Conservation (phyloP, 305 asterid genomes). For the Solanum hybrid region DNA sequence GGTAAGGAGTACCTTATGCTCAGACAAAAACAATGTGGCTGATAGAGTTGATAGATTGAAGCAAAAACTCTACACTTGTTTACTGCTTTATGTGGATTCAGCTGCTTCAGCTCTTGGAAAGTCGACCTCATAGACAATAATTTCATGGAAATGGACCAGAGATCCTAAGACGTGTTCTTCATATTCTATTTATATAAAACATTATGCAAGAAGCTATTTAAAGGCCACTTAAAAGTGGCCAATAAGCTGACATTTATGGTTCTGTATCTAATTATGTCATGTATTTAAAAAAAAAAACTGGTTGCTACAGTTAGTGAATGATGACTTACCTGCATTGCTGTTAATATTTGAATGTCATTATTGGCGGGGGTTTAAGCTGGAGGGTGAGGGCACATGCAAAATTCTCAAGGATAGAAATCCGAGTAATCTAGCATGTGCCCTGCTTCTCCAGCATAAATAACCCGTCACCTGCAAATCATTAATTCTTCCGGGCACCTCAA, state of each 20-base stretch:
- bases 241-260: neutral
- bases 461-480: constrained; percentile 10
- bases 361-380: constrained; percentile 30
- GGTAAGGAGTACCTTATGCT: constrained; percentile 24
- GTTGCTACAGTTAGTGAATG: neutral
- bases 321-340: neutral
- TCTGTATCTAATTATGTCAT: neutral
- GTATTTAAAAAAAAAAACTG: neutral
- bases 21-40: constrained; percentile 24
- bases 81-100: constrained; percentile 66
- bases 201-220: neutral
- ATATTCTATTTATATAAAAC: neutral
- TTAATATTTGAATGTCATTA: neutral
- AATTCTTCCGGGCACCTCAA: neutral
- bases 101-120: constrained; percentile 72
- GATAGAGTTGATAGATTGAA: constrained; percentile 53
- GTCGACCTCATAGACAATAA: constrained; percentile 12
- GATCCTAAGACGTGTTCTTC: neutral
- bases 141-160: neutral
- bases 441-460: constrained; percentile 64
- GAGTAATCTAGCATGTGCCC: constrained; percentile 57
- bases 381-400: constrained; percentile 51
- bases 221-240: neutral
- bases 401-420: neutral
- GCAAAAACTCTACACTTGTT: constrained; percentile 66